Base-by-base conservation (phyloP, 257 asterid species). In the Solanum bulbocastanum region DNA sequence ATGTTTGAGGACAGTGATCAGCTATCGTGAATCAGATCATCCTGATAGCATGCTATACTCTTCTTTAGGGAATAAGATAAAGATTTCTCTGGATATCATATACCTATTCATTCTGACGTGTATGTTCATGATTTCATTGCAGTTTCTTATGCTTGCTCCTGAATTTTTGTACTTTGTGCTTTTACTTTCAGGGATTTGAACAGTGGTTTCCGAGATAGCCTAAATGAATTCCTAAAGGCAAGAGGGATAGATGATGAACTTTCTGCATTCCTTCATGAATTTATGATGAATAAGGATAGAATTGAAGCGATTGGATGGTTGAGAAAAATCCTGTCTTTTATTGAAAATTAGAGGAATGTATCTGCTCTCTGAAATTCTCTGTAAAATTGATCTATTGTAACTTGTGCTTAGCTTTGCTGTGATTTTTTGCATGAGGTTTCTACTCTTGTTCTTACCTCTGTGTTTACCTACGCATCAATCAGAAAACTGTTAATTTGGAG, bases 221-320 rank as follows among this genome's bases (percentile, higher is more conserved):
- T 94, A 52, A 88, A 93, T 49, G 69, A 92, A 90, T 94, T 94
- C 90, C 89, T 94, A 88, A 81, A 92, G 49, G 40, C 82, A 52
- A 92, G 95, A 75, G 94, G 96, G 74, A 84, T 94, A 87, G 88
- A 91, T 68, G 89, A 83, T 33, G 92, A 87, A 46, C 93, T 94
- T 87, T 89, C 94, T 27, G 72, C 36, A 42, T 94, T 94, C 89
- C 91, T 94, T 92, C 96, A 93, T 86, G 89, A 85, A 79, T 94
- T 89, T 88, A 94, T 94, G 94, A 83, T 89, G 92, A 93, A 93
- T 88, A 94, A 94, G 89, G 94, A 92, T 86, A 89, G 91, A 87
- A 83, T 89, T 88, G 96, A 94, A 93, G 89, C 89, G 62, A 87
- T 94, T 82, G 88, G 78, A 10, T 94, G 96, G 96, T 84, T 93